A percentile compares a stretch with the other conserved stretches of the same genome.
phyloP scores from a whole-genome alignment of 1,284 basidiomycete species.

The Pseudozyma flocculosa region DNA sequence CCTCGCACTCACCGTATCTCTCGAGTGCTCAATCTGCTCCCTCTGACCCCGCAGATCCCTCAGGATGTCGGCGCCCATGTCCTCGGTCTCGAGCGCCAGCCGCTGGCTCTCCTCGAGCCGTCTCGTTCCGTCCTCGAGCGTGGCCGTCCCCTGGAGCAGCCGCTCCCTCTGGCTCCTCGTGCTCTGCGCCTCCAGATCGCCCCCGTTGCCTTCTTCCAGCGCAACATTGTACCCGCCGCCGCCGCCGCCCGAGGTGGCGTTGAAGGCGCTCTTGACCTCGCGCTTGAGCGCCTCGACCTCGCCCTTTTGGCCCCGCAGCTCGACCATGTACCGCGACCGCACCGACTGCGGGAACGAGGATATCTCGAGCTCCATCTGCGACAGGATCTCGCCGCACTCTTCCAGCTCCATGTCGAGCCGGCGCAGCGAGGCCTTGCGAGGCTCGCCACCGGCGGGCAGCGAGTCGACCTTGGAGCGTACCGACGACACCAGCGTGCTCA shows the following conservation, averaged over 20 bases:
- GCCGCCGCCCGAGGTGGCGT: too few relatives aligned
- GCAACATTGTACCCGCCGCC: conserved; percentile 15
- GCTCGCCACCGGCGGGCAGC: conserved; percentile 62
- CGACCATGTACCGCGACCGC: conserved; percentile 38
- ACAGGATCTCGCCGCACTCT: conserved; percentile 91
- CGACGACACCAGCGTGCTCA: conserved; percentile 44
- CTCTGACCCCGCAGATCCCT: conserved; percentile 80
- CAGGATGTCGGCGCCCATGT: conserved; percentile 89
- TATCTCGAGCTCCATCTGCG: conserved; percentile 99
- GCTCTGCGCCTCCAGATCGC: conserved; percentile 25
- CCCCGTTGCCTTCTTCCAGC: conserved; percentile 19
- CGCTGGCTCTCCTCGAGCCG: conserved; percentile 86
- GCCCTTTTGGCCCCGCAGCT: conserved; percentile 41
- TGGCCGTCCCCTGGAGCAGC: conserved; percentile 58
- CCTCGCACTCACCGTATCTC: conserved; percentile 81
- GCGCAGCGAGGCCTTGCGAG: conserved; percentile 77
- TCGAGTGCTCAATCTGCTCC: conserved; percentile 91
- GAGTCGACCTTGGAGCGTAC: conserved; percentile 39
- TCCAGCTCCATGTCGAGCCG: conserved; percentile 92
- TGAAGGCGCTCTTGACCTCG: conserved; percentile 2
- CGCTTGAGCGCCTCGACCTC: conserved; percentile 43
- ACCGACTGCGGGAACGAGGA: conserved; percentile 79
- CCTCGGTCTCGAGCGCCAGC: conserved; percentile 92
- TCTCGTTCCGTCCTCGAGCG: conserved; percentile 61
- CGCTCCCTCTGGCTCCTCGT: conserved; percentile 58